These are phyloP conservation scores for Plasmodium coatneyi DNA, from an alignment of 169 alveolate species.

Conservation along the genomic window DNA sequence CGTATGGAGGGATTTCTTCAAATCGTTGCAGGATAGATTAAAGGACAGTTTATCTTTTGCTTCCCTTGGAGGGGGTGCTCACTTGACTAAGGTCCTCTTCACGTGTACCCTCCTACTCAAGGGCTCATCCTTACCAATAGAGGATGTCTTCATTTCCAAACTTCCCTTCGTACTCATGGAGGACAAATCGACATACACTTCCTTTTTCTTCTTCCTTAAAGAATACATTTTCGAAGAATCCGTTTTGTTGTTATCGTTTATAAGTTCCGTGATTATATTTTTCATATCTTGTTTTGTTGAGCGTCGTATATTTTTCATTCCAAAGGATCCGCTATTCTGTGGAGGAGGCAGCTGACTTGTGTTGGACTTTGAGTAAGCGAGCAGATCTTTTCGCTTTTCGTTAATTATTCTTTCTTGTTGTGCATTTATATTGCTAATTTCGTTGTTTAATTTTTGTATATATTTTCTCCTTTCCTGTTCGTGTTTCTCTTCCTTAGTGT, in stretches of 20 bases:
- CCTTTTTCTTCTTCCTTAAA: conserved; percentile 28
- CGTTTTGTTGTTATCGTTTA: conserved; percentile 36
- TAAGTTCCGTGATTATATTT: conserved; percentile 35
- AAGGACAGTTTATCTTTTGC: background rate
- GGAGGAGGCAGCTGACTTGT: conserved; percentile 8
- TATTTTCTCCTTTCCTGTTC: background rate
- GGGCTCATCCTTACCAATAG: background rate
- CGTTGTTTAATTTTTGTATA: conserved; percentile 42
- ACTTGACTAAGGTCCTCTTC: conserved; percentile 31
- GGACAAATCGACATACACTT: conserved; percentile 16
- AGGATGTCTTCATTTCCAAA: background rate
- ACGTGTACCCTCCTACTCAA: background rate
- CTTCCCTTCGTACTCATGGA: conserved; percentile 71
- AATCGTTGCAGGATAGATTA: background rate
- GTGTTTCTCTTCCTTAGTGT: background rate
- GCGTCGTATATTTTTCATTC: background rate
- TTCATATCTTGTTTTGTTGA: conserved; percentile 15
- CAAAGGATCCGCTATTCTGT: conserved; percentile 9
- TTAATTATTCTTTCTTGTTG: conserved; percentile 26
- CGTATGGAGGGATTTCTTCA: background rate
- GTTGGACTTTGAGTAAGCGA: conserved; percentile 30
- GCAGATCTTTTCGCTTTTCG: conserved; percentile 28
- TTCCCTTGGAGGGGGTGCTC: background rate
- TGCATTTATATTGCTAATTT: conserved; percentile 13
- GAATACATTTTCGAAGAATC: background rate